Base-by-base conservation (phyloP, 1,139 yeast species). In the Spencermartinsiella ligniputridi region DNA sequence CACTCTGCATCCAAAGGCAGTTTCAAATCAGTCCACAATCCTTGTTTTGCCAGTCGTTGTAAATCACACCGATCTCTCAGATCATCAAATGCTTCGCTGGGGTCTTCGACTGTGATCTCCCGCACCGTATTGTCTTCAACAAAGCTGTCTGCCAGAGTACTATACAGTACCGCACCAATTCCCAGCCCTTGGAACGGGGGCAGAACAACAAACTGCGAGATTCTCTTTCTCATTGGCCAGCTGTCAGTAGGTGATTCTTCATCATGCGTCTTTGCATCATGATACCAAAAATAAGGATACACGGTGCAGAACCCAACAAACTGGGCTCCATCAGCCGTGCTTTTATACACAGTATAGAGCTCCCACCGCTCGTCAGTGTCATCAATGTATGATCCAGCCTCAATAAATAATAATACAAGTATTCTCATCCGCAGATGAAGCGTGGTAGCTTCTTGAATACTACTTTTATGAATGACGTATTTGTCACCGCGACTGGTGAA, bases 91-190 rank as follows among this genome's bases (percentile, higher is more conserved):
- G 81, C 79, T 62, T 90, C 97, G 59, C 85, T 87, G 2, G 98
- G 98, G 61, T 94, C 98, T 62, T 92, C 98, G 8, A 94, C 90
- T 0, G 92, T 89, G 35, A 92, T 74, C 57, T 90, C 96, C 33
- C 70, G 66, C n/a, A 89, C 78, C 2, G 61, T 52, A 0, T 63
- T 57, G 51, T 85, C 83, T 0, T 58, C 53, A 4, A 71, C 55
- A 85, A 95, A 88, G 35, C 63, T 50, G 1, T 71, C 66, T 45
- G 76, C 72, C 5, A 92, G 66, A 1, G 73, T 54, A 12, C 69
- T 66, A 62, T 92, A 92, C 35, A 92, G 68, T 17, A 66, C 63
- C 1, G 79, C 76, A 1, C 98, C 98, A 43, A 88, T 79, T 0
- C 81, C 78, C 47, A 82, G 78, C 0, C 81, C 78, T 49, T 78